Conservation (phyloP, 176 grass and related monocot genomes). For the Alloteropsis semialata region DNA sequence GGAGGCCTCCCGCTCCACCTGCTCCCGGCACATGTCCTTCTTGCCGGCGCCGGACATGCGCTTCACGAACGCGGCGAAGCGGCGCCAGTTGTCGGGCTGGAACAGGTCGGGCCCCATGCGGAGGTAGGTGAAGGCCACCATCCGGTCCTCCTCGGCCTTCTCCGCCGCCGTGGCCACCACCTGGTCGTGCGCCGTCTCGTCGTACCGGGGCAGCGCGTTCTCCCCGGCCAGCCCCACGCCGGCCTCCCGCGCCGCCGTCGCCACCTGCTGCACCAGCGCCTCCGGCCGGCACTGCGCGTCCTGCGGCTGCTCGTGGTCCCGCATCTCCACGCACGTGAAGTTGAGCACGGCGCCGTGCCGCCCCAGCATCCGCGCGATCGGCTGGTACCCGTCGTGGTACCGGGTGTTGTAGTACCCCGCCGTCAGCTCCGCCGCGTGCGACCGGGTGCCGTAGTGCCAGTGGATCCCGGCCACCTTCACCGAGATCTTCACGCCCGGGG, state of each 20-base stretch:
- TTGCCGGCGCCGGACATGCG: constrained; percentile 39
- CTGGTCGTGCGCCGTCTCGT: constrained; percentile 61
- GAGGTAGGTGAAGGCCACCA: constrained; percentile 92
- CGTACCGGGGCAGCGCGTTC: constrained; percentile 73
- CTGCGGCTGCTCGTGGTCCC: constrained; percentile 68
- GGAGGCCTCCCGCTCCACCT: constrained; percentile 34
- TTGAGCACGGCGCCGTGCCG: constrained; percentile 64
- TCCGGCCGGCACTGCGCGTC: constrained; percentile 63
- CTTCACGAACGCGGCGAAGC: constrained; percentile 63
- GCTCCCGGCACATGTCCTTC: constrained; percentile 2
- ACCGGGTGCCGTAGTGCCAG: constrained; percentile 75
- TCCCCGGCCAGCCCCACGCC: constrained; percentile 54
- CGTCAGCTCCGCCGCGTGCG: constrained; percentile 68
- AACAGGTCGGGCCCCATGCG: constrained; percentile 66
- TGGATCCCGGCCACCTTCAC: constrained; percentile 80
- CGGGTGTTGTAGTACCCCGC: constrained; percentile 77
- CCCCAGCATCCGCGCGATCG: constrained; percentile 44
- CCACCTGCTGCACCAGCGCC: constrained; percentile 67
- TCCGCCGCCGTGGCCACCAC: constrained; percentile 45
- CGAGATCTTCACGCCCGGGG: constrained; percentile 35
- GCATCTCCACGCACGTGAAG: constrained; percentile 85
- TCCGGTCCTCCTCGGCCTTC: constrained; percentile 32
- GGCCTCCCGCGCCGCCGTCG: constrained; percentile 34
- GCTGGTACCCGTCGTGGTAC: constrained; percentile 54
- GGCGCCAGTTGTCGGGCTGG: constrained; percentile 59